Evolutionary conservation across 2,329 filamentous ascomycete genomes (phyloP), one percentile per base, ranked within the genome.

Genomic region (Gnomoniopsis sp.): DNA sequence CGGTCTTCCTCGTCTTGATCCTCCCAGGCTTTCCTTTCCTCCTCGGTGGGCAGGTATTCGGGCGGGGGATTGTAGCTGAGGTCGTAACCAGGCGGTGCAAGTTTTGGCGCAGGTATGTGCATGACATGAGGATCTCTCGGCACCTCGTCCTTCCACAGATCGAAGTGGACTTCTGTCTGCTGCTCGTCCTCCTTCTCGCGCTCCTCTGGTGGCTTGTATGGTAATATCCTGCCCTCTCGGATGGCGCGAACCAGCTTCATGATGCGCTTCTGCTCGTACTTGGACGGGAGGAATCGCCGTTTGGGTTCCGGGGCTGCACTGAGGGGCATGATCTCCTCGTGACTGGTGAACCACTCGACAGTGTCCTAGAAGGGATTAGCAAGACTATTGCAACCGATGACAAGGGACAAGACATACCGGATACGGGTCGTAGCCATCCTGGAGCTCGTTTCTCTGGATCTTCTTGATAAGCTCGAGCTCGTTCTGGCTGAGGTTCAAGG

Each of bases 181-280:
- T 90, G 86, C 54, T 89, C 84, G 57, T 90, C 86, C 64, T 93
- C 85, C 62, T 87, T 83, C 66, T 91, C 75, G 47, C 74, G 77
- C 64, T 83, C 89, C 68, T 86, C 81, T 0, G 87, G 86, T 3
- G 91, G 85, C 70, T 88, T 91, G 77, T 96, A 96, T 3, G 96
- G 96, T 68, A 96, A 78, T 65, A 99, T 98, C 52, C 92, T 87
- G 38, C 96, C 95, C 74, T 98, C 93, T 64, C 89, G 87, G 66
- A 99, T 99, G 41, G 95, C 95, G 69, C 90, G 91, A 55, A 98
- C 95, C 68, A 99, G 87, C 78, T 99, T 98, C 86, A 97, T 96
- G 53, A 99, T 86, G 58, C 93, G 86, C 79, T 97, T 97, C 34
- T 91, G 89, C 75, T 99, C 95, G 73, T 99, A 91, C 75, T 97